Base-by-base conservation (phyloP, 495 filamentous ascomycete species). In the Astrothelium macrocarpum region DNA sequence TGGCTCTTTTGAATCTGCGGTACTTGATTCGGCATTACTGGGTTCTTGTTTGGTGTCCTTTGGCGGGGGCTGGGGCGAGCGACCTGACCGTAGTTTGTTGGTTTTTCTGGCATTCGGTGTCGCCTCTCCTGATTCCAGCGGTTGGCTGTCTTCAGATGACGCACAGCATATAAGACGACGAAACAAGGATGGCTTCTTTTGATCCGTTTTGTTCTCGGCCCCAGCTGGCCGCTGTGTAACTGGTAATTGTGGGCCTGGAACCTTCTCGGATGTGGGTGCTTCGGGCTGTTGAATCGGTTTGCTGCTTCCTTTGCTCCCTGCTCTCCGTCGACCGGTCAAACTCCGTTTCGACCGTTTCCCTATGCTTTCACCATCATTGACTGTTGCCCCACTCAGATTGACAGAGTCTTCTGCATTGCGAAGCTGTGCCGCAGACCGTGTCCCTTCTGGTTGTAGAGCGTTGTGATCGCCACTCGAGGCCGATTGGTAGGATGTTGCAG, bases 91-190 rank as follows among this genome's bases (percentile, higher is more conserved):
- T 77, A 56, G 88, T 85, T 26, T 88, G 73, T 45, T 78, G 69
- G 49, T 78, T 71, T 49, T 89, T 88, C 43, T 85, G 83, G 49
- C 49, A 29, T 28, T 56, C 29, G 49, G 49, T 9, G 25, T 56
- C 11, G 49, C 49, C 61, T 77, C 74, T 64, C 84, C 85, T 43
- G 85, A 78, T 2, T 82, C 76, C 62, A 56, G 20, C 7, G 49
- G n/a, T 16, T 86, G 83, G n/a, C 82, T 83, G 53, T 82, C 75
- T 63, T 85, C 81, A 43, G 85, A 80, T 31, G 86, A 82, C 32
- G 85, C 85, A 73, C 91, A 96, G 78, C 91, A 96, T 60, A 82
- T 86, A 59, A 96, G 78, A 62, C 94, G 85, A 29, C 89, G 80
- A 25, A 95, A 76, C 42, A 96, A 76, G 11, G 84, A 45, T 74